Base-by-base conservation (phyloP, 371 early-diverging fungal genomes). In the Dipsacomyces acuminosporus region DNA sequence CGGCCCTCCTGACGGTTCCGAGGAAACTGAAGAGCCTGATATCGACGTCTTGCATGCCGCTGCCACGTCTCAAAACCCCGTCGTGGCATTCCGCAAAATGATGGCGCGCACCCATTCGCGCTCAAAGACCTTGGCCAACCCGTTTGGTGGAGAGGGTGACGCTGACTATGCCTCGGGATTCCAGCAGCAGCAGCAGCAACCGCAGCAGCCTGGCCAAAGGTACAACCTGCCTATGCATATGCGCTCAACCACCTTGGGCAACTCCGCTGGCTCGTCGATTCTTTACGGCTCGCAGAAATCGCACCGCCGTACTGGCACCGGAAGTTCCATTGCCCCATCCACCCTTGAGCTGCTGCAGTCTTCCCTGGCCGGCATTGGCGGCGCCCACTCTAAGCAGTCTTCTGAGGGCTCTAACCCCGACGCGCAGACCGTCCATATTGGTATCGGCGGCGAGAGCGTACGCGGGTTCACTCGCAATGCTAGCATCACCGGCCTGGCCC, bases 61-160 rank as follows among this genome's bases (percentile, higher is more conserved):
- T 1, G 70, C 70, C 15, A 64, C 53, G 35, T 34, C 70, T 14
- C 64, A 64, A 49, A 69, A 64, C 35, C 70, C 70, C 18, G 41
- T 60, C 34, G 45, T 64, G 42, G 56, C 64, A 13, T 64, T 69
- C 56, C 70, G 70, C 56, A 64, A 64, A 48, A 50, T 64, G 51
- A 64, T 70, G 72, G 61, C 66, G 20, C 71, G 73, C 51, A 64
- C 73, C 5, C 73, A 73, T 22, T 56, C 60, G 11, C 59, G 73
- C n/a, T 73, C 73, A 2, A 63, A 65, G 45, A 73, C 73, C 4
- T 45, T 73, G 46, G 74, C 72, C 25, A 61, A 42, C 23, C 57
- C 65, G 13, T 48, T 60, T 19, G 57, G 38, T 11, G 33, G 41
- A 46, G 48, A 15, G 13, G 36, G 34, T 42, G 36, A 54, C 15